phyloP scores from a whole-genome alignment of 2,329 filamentous ascomycete genomes.

The Dothidotthia symphoricarpi region DNA sequence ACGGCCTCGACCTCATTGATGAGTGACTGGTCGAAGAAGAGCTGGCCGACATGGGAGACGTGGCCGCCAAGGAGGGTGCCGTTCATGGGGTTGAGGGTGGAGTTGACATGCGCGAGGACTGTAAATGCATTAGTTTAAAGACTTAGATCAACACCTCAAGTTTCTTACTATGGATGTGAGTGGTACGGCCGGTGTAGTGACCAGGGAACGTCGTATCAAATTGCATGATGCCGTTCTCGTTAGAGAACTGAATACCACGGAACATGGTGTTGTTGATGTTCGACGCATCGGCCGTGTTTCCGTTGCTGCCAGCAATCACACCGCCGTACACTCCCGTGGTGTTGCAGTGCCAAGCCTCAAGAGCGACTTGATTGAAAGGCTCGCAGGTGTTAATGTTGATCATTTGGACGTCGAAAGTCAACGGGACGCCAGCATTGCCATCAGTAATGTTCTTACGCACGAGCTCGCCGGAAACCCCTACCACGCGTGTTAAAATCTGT shows the following conservation, averaged over 20 bases:
- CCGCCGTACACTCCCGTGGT: constrained; percentile 47
- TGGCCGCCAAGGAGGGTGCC: constrained; percentile 50
- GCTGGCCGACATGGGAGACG: constrained; percentile 60
- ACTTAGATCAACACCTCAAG: too few relatives aligned
- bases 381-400: constrained; percentile 54
- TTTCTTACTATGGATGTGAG: constrained; percentile 21
- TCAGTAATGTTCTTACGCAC: constrained; percentile 50
- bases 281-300: constrained; percentile 28
- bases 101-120: constrained; percentile 33
- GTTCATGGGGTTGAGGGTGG: constrained; percentile 38
- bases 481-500: too few relatives aligned
- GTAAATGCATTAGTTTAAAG: constrained; percentile 13
- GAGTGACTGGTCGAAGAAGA: constrained; percentile 63
- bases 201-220: constrained; percentile 50
- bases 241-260: constrained; percentile 48
- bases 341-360: constrained; percentile 50
- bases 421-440: constrained; percentile 47
- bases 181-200: constrained; percentile 30
- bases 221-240: constrained; percentile 47
- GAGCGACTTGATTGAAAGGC: constrained; percentile 46
- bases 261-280: constrained; percentile 40
- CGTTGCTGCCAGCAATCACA: constrained; percentile 41
- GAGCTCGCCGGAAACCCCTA: constrained; percentile 44
- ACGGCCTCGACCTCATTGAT: constrained; percentile 50
- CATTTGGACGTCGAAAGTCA: constrained; percentile 52